Base-by-base conservation (phyloP, 2,329 filamentous ascomycete species). In the Claviceps fusiformis region DNA sequence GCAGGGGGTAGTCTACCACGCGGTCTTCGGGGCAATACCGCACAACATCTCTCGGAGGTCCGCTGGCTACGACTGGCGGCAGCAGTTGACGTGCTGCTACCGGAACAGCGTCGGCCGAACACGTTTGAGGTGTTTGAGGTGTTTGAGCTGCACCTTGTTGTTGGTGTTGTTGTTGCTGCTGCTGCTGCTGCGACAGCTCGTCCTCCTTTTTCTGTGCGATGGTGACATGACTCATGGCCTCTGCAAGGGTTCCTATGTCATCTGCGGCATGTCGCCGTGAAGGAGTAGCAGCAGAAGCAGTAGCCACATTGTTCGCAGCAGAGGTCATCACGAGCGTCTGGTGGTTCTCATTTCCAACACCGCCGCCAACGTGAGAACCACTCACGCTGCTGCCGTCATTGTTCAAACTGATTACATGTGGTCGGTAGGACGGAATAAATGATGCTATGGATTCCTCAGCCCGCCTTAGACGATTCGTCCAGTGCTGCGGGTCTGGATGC, bases 11-110 rank as follows among this genome's bases (percentile, higher is more conserved):
- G 24, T 60, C 58, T 0, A 70, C 57, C 0, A 51, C 19, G 15
- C 67, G 63, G 1, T 50, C 24, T 41, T 65, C 62, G 0, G 68
- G 64, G 29, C 69, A 71, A 13, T 59, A 64, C 3, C 60, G 57
- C 0, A 67, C 54, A 1, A 61, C 51, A 2, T 67, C 62, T 11
- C 58, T 58, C 9, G 61, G 60, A 3, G 55, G 17, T 0, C 67
- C 68, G 0, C 56, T 58, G 8, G 62, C 59, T 45, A 59, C 56
- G 3, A 65, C 59, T 0, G 58, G 51, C 0, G 59, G 39, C 17
- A 9, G 54, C 8, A 54, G 53, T 27, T 54, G 27, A 6, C 19
- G 31, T 27, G n/a, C 43, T 11, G 39, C 39, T 17, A 17, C 7
- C 39, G 15, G 24, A 24, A 24, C 15, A 5, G 39, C 3, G 3